Evolutionary conservation across 768 basidiomycete species (phyloP).

Genomic region (Russula olivacea): DNA sequence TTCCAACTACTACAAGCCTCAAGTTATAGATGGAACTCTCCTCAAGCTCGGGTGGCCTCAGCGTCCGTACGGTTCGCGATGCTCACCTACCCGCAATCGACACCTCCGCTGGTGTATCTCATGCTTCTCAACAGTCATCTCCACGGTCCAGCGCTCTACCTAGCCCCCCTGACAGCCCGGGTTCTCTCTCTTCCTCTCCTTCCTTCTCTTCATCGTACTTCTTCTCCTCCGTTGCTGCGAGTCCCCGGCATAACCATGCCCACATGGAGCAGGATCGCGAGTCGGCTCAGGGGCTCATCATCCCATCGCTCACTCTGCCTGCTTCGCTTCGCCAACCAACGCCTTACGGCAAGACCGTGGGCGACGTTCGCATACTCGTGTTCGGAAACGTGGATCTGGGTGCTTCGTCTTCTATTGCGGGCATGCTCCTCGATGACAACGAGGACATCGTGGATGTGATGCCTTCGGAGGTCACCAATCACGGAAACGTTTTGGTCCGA

Average conservation of each 20-base stretch:
- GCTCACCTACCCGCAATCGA: constrained; percentile 2
- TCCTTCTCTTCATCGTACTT: constrained; percentile 72
- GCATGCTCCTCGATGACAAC: constrained; percentile 54
- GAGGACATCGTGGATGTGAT: constrained; percentile 62
- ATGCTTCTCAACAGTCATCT: constrained; percentile 41
- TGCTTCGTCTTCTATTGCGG: constrained; percentile 43
- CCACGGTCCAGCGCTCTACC: constrained; percentile 43
- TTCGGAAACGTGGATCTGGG: constrained; percentile 42
- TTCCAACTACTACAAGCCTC: neutral
- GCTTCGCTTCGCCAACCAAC: constrained; percentile 57
- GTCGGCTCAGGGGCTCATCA: constrained; percentile 51
- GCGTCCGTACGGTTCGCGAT: constrained; percentile 22
- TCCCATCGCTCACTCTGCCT: constrained; percentile 63
- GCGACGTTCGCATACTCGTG: constrained; percentile 53
- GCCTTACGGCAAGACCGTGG: constrained; percentile 61
- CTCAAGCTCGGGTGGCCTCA: constrained; percentile 17
- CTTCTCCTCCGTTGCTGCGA: constrained; percentile 67
- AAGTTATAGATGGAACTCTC: constrained; percentile 14
- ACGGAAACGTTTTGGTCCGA: constrained; percentile 36
- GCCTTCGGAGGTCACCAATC: constrained; percentile 46
- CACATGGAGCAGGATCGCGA: constrained; percentile 36
- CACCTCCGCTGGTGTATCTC: constrained; percentile 30
- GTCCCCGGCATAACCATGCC: constrained; percentile 49
- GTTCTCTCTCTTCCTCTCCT: constrained; percentile 63
- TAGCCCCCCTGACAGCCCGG: constrained; percentile 58